These are phyloP conservation scores for Sedum album DNA, from an alignment of 164 flowering plant genomes.

Conservation along the genomic window DNA sequence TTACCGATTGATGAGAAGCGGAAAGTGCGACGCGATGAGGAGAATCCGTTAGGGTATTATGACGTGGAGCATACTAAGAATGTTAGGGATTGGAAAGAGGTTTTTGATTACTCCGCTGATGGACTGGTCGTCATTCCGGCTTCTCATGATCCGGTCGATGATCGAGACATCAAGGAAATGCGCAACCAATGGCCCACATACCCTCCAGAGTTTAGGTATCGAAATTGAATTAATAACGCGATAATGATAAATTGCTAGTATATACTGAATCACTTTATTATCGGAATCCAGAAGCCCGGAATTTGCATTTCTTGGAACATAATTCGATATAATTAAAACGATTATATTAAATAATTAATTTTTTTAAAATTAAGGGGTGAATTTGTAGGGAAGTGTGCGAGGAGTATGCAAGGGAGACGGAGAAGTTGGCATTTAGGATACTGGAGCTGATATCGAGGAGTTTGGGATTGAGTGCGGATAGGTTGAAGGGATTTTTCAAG, in stretches of 20 bases:
- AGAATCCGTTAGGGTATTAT: slow-evolving; percentile 30
- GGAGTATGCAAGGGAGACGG: slow-evolving; percentile 17
- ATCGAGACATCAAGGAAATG: not conserved
- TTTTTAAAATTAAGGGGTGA: too few species aligned
- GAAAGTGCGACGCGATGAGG: slow-evolving; percentile 33
- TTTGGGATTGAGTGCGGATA: slow-evolving; percentile 20
- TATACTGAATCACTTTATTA: too few species aligned
- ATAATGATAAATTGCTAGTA: too few species aligned
- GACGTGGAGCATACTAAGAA: slow-evolving; percentile 46
- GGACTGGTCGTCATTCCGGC: slow-evolving; percentile 10
- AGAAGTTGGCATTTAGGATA: slow-evolving; percentile 20
- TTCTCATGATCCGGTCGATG: slow-evolving; percentile 1
- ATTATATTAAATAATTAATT: too few species aligned
- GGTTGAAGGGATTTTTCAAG: slow-evolving; percentile 24
- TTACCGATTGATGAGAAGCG: slow-evolving; percentile 35
- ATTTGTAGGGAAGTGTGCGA: slow-evolving; percentile 19
- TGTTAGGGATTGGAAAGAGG: slow-evolving; percentile 60
- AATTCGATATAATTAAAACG: too few species aligned
- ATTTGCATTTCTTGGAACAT: too few species aligned
- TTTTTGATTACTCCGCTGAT: slow-evolving; percentile 26
- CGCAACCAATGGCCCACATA: slow-evolving; percentile 12
- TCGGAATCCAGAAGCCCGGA: too few species aligned
- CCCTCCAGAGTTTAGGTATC: slow-evolving; percentile 12
- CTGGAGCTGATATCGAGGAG: slow-evolving; percentile 24
- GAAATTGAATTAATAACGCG: too few species aligned